phyloP scores from a whole-genome alignment of 164 flowering plant genomes.

The Buxus sempervirens region DNA sequence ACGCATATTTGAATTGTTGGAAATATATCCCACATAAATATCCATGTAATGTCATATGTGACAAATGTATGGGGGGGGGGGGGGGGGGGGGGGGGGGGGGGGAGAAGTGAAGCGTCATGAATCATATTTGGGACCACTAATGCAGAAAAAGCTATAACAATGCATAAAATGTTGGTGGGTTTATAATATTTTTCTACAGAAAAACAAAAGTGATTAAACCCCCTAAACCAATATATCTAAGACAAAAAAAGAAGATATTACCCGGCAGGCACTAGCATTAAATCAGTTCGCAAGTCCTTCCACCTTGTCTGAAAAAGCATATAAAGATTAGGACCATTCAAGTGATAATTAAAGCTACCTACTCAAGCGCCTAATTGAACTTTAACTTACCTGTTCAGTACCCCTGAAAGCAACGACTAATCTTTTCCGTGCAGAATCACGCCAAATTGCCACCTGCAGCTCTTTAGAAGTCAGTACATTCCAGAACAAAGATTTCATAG shows the following conservation, averaged over 20 bases:
- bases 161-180: too few relatives aligned
- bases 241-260: slow-evolving; percentile 22
- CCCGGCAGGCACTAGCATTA: slow-evolving; percentile 95
- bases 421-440: slow-evolving; percentile 65
- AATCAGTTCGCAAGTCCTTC: slow-evolving; percentile 93
- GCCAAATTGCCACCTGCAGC: slow-evolving; percentile 94
- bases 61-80: too few relatives aligned
- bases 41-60: too few relatives aligned
- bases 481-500: background rate
- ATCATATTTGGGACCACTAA: too few relatives aligned
- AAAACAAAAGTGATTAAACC: background rate
- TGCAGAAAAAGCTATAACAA: too few relatives aligned
- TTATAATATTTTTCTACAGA: too few relatives aligned
- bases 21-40: too few relatives aligned
- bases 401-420: slow-evolving; percentile 94
- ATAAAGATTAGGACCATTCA: slow-evolving; percentile 5
- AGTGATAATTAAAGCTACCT: background rate
- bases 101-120: too few relatives aligned
- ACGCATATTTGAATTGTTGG: too few relatives aligned
- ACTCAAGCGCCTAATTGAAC: background rate
- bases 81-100: too few relatives aligned
- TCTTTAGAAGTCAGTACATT: slow-evolving; percentile 5
- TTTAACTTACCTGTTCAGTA: slow-evolving; percentile 76
- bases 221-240: background rate
- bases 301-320: slow-evolving; percentile 60